Evolutionary conservation across 768 basidiomycete genomes (phyloP), one percentile per base, ranked within the genome.

Genomic region (Tulasnella sp.): DNA sequence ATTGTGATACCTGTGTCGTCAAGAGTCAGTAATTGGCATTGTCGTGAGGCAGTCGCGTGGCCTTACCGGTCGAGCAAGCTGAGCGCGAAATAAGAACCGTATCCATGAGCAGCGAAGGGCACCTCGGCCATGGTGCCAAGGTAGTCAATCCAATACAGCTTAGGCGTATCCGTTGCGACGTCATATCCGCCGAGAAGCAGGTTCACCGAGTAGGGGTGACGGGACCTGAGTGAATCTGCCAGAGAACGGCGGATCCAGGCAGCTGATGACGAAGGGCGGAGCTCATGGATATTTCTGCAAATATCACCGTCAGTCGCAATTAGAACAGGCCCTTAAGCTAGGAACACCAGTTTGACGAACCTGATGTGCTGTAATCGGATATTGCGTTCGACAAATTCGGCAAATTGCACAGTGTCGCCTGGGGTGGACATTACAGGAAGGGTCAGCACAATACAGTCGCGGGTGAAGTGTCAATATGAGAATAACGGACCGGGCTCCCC

Each of bases 391-490:
- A 98, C 87, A 77, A 86, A 99, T 81, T 99, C 97, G 1, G 96
- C 91, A 77, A 98, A 98, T 79, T 98, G 92, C 29, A 96, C 84
- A 26, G 97, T 98, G 79, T 98, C 97, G 73, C 97, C 96, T 93
- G 77, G 11, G 47, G 44, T 17, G 65, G 36, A 14, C 65, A 52
- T 29, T 9, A 34, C 64, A 16, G 5, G 17, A 66, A 66, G 64
- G 40, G 52, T 59, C 52, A 59, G 52, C 52, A 29, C 32, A 59
- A 26, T 29, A 29, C 2, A 14, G 26, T 22, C 52, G 22, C 26
- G 41, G 17, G 22, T 16, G n/a, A 26, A 12, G 71, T 36, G n/a
- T 17, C 14, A 35, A 16, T 19, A 39, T 73, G n/a, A 17, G 36
- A 2, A 19, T 22, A 19, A 79, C 84, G 71, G 73, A 88, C 94